Evolutionary conservation across 1,139 yeast species (phyloP), one percentile per base, ranked within the genome.

Genomic region (Geotrichum candidum): DNA sequence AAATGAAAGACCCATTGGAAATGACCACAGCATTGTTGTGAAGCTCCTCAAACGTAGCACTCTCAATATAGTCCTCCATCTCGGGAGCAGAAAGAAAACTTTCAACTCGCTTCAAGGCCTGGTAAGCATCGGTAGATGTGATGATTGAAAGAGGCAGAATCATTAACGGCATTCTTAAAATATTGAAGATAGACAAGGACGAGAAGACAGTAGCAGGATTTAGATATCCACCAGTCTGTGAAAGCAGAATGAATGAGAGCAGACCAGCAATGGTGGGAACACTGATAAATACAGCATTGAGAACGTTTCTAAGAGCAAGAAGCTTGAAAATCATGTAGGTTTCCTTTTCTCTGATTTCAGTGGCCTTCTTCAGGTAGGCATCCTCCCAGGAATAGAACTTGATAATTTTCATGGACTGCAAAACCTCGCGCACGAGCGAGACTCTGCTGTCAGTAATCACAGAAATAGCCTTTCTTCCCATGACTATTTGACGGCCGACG

Each of bases 361-460:
- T 70, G n/a, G 86, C 79, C 60, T 74, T 76, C 6, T 79, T 74
- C 59, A 74, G 74, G 69, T 83, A 85, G 3, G 87, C 83, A 18
- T 77, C 77, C 72, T 88, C 95, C 95, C 96, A 88, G 18, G 87
- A 84, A 70, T 87, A 87, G 67, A 80, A 84, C 73, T 87, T 87
- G 75, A 87, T 85, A 75, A 86, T 80, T 68, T 85, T 85, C 76
- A 87, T 80, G 64, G 86, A 83, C 68, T 80, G 83, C 58, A 87
- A 76, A 51, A 87, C 82, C 69, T 87, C 94, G 63, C 85, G 82
- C 69, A 87, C 84, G 52, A 80, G 74, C 53, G 81, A 78, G 25
- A 87, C 86, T 68, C 94, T 80, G 45, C 72, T 67, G 67, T 87
- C 92, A 23, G 88, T 85, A 68, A 73, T 78, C 18, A 68, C 70